Percentiles rank a stretch among this genome's conserved stretches.
These are phyloP conservation scores for Penicillium sp. DNA, from an alignment of 2,329 filamentous ascomycete species.

Conservation along the genomic window DNA sequence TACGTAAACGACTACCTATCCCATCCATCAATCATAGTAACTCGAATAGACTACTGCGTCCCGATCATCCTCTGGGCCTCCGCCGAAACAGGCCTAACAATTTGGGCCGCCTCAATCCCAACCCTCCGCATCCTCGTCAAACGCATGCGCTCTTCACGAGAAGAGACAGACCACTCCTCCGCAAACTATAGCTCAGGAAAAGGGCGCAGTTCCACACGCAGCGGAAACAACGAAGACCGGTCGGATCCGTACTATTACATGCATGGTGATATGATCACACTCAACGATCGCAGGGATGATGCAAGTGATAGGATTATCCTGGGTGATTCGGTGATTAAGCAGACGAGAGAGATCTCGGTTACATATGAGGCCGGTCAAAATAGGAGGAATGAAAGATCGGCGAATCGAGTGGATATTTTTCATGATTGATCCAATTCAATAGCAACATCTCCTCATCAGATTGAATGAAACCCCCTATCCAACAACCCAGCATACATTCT, in stretches of 20 bases:
- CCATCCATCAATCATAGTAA: background rate
- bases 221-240: background rate
- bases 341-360: background rate
- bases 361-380: background rate
- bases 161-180: background rate
- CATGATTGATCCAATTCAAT: background rate
- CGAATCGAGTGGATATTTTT: background rate
- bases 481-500: background rate
- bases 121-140: slow-evolving; percentile 26
- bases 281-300: background rate
- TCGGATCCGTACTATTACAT: background rate
- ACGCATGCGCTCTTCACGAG: slow-evolving; percentile 9
- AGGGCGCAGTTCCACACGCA: background rate
- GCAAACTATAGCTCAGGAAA: background rate
- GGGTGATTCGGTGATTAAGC: background rate
- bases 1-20: background rate
- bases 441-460: background rate
- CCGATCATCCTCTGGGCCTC: slow-evolving; percentile 25
- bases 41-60: background rate
- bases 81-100: slow-evolving; percentile 29
- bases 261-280: background rate
- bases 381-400: background rate
- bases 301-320: slow-evolving; percentile 5
- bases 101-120: slow-evolving; percentile 30
- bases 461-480: background rate